Evolutionary conservation across 495 filamentous ascomycete species (phyloP), one percentile per base, ranked within the genome.

Genomic region (Cairneyella variabilis): DNA sequence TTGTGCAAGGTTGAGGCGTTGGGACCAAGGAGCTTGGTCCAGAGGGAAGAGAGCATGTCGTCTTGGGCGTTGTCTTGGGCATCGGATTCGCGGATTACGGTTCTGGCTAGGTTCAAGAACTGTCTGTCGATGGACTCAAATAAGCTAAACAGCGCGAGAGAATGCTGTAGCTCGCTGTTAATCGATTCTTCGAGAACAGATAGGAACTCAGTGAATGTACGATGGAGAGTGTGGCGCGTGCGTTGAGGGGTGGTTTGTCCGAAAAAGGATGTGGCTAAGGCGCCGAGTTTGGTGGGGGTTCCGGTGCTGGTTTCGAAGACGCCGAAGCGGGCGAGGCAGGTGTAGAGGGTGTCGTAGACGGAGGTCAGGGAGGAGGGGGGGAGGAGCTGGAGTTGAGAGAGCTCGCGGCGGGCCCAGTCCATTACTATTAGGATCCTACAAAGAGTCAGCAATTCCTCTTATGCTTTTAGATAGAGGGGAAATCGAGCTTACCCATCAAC

Each of bases 391-490:
- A 80, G 58, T 41, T 74, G 73, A 17, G 72, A 64, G 9, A 96
- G 79, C 69, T 96, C 89, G 43, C 89, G 84, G 62, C 85, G 84
- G 27, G 89, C 88, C 91, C 91, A 96, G 66, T 95, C 89, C 90
- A 96, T 96, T 12, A 91, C 88, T 37, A 92, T 85, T 23, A 96
- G 75, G 52, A 96, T 93, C 48, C 85, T 81, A 28, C 4, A 41
- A 5, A 16, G 20, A 25, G 53, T 58, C 57, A 63, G 48, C 5
- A 30, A 10, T 55, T 32, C n/a, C n/a, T n/a, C n/a, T n/a, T n/a
- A n/a, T n/a, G n/a, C n/a, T 10, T 22, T 30, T 14, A 17, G 34
- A 37, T 18, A 37, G 39, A 8, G 26, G 25, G 20, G 51, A 17
- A 20, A 34, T n/a, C 21, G 16, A 43, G 58, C 67, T 53, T 67